Base-by-base conservation (phyloP, 768 basidiomycete genomes). In the Suillus ampliporus region DNA sequence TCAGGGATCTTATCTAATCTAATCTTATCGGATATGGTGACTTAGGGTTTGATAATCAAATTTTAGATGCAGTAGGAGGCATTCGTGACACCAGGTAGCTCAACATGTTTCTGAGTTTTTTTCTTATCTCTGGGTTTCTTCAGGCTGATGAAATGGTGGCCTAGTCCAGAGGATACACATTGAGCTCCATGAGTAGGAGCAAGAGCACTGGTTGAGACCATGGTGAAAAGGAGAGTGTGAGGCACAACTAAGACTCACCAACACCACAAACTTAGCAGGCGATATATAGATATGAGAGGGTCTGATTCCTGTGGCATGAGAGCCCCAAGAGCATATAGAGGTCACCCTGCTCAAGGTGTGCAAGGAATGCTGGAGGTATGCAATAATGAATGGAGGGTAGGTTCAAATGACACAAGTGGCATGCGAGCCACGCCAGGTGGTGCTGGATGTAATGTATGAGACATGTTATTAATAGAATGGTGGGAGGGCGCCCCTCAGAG, bases 141-240 rank as follows among this genome's bases (percentile, higher is more conserved):
- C 1, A 69, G 73, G 21, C 67, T 72, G 19, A 50, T 57, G 23
- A 71, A 74, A 34, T 65, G 64, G 4, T 56, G 23, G 1, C 72
- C 69, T 11, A 74, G 66, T 5, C 72, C 68, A 14, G 51, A 51
- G 19, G 57, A 58, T 19, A 37, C 41, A 5, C n/a, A 4, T 19
- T 52, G 10, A 8, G 46, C 38, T 62, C 38, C 57, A 44, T 13
- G 41, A 40, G n/a, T 17, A 58, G 40, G 40, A 37, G 31, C 9
- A 8, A 4, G 14, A 40, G 6, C 9, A n/a, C 40, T 56, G 31
- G 53, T 28, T 23, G 21, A 21, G 31, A 28, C 31, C 40, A 37
- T 40, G 40, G 53, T 56, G 28, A 31, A 56, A 31, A 19, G 8
- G 21, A 35, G 40, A 15, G 40, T 21, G 40, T 56, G 53, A 56